These are phyloP conservation scores for Malassezia dermatis DNA, from an alignment of 1,284 basidiomycete species.

Conservation along the genomic window DNA sequence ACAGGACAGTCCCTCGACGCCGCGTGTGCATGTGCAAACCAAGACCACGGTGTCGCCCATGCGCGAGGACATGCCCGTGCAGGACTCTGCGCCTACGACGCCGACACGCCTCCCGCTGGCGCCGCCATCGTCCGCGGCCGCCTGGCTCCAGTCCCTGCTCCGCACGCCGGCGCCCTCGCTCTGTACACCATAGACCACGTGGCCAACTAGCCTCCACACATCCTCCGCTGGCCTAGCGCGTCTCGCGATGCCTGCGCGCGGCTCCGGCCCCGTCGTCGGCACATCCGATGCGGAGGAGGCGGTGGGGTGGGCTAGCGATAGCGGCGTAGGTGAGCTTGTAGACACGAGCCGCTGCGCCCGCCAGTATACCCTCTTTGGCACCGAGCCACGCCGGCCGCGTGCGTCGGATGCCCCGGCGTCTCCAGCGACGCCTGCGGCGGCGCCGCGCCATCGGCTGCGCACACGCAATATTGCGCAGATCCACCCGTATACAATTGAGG, in stretches of 20 bases:
- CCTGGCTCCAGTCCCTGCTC: conserved; percentile 11
- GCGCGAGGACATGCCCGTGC: not conserved
- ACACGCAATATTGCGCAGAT: conserved; percentile 47
- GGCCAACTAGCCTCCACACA: not conserved
- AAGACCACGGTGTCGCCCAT: not conserved
- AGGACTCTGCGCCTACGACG: not conserved
- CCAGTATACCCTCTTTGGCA: not conserved
- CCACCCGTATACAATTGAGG: conserved; percentile 48
- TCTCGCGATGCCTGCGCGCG: not conserved
- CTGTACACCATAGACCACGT: not conserved
- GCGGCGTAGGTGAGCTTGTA: not conserved
- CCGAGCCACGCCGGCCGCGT: not conserved
- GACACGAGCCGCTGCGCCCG: not conserved
- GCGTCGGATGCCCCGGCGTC: not conserved
- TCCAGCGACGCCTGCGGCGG: conserved; percentile 1
- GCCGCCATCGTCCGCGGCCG: conserved; percentile 3
- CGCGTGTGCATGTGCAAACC: conserved; percentile 3
- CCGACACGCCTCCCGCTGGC: not conserved
- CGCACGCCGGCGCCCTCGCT: not conserved
- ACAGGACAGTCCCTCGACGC: not conserved
- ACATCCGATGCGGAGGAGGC: conserved; percentile 18
- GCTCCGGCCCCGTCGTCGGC: not conserved
- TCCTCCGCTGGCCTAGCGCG: not conserved
- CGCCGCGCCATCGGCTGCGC: conserved; percentile 34
- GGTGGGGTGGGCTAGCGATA: conserved; percentile 9